Base-by-base conservation (phyloP, 495 filamentous ascomycete genomes). In the Daldinia grandis region DNA sequence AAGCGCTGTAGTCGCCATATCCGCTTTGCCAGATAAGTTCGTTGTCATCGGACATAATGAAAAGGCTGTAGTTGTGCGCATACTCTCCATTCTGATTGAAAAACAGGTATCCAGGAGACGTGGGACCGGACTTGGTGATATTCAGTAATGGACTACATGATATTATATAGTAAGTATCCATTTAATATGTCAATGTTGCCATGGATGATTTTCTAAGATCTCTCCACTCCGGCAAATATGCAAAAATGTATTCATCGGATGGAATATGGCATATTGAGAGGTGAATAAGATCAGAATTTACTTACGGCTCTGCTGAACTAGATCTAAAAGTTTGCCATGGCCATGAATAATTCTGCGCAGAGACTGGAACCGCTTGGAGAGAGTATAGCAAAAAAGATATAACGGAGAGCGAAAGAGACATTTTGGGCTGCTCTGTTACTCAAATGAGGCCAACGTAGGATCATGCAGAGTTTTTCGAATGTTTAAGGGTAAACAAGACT, bases 321-420 rank as follows among this genome's bases (percentile, higher is more conserved):
- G 69, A 69, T 38, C 56, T 73, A 37, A 64, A 73, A 6, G 64
- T 68, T 47, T 73, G 69, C 64, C 66, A 73, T 21, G 69, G 64
- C 69, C 69, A 73, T 44, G 58, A 30, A 9, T 31, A 25, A 40
- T 66, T 58, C 31, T 71, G 57, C 17, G 63, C 66, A 5, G 33
- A 69, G 14, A 59, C 50, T 7, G 40, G 25, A 19, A 31, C 21
- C 12, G 53, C 53, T 42, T 63, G 66, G 14, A 63, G 21, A 14
- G 42, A 31, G 21, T 24, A 63, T 44, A 44, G 7, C 12, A 63
- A 42, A 15, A 42, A 40, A 53, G 31, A 69, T 27, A 30, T 24
- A 3, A 25, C 33, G 19, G 7, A 25, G 17, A 31, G 7, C 40
- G 53, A 42, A 25, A 44, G 59, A 27, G 33, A 30, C 53, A 69